A percentile compares a stretch with the other conserved stretches of the same genome.
These are phyloP conservation scores for Eragrostis curvula DNA, from an alignment of 176 grass and related monocot species.

Conservation along the genomic window DNA sequence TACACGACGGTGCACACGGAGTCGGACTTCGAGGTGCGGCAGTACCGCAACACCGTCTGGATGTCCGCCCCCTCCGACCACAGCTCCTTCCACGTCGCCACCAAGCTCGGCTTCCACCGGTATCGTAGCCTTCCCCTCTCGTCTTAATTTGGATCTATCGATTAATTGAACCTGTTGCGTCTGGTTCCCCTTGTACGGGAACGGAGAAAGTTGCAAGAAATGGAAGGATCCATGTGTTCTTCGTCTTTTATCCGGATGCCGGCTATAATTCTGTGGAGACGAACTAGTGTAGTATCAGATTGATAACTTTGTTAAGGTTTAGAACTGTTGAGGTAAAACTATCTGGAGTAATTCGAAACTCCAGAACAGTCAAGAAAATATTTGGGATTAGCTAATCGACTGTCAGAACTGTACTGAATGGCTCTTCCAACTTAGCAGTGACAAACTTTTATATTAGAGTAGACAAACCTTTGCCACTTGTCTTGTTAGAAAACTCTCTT, in stretches of 20 bases:
- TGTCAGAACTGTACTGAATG: too few species aligned
- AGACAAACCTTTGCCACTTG: too few species aligned
- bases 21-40: conserved; percentile 87
- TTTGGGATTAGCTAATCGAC: background rate
- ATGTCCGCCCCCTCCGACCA: conserved; percentile 79
- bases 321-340: background rate
- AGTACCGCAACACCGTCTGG: conserved; percentile 74
- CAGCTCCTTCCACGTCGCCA: conserved; percentile 81
- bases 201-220: background rate
- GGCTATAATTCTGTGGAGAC: too few species aligned
- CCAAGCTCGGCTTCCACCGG: conserved; percentile 82
- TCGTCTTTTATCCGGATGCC: background rate
- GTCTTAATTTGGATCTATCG: background rate
- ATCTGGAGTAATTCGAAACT: background rate
- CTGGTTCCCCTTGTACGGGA: background rate
- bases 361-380: too few species aligned
- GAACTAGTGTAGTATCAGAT: background rate
- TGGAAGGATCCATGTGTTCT: background rate
- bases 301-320: too few species aligned
- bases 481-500: too few species aligned
- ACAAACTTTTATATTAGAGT: too few species aligned
- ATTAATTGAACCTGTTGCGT: background rate
- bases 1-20: conserved; percentile 76
- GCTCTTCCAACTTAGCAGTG: too few species aligned
- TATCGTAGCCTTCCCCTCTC: background rate